Percentiles rank a stretch among this genome's conserved stretches.
Evolutionary conservation across 2,329 filamentous ascomycete species (phyloP).

Genomic region (Triangularia setosa): DNA sequence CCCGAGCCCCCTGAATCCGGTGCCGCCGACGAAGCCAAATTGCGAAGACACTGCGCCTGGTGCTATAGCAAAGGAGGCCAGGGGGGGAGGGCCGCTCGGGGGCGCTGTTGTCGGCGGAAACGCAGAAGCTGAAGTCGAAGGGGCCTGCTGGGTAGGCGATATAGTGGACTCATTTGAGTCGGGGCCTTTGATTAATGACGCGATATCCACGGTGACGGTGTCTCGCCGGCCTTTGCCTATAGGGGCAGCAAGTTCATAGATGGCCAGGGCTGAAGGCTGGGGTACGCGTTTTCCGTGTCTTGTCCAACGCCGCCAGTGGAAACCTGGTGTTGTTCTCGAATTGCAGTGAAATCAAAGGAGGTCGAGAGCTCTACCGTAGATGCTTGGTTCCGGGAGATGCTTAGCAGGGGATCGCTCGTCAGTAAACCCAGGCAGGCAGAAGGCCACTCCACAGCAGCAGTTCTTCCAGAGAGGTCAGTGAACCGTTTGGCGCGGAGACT

Average conservation of each 20-base stretch:
- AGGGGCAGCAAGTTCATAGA: slow-evolving; percentile 32
- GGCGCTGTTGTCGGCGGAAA: slow-evolving; percentile 37
- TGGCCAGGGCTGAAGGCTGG: slow-evolving; percentile 1
- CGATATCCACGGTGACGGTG: slow-evolving; percentile 89
- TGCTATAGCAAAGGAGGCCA: slow-evolving; percentile 17
- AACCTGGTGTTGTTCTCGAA: not conserved
- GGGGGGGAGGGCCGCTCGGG: slow-evolving; percentile 26
- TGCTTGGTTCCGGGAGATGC: not conserved
- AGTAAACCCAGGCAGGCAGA: not conserved
- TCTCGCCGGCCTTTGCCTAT: slow-evolving; percentile 28
- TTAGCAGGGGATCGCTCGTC: not conserved
- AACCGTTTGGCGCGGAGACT: not conserved
- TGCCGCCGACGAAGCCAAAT: slow-evolving; percentile 8
- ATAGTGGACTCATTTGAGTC: slow-evolving; percentile 67
- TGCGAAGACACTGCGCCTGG: slow-evolving; percentile 18
- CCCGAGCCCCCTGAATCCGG: slow-evolving; percentile 10
- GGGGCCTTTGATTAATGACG: slow-evolving; percentile 74
- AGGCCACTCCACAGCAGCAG: not conserved
- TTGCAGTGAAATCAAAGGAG: not conserved
- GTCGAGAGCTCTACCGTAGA: not conserved
- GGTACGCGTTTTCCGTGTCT: not conserved
- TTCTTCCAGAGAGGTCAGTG: not conserved
- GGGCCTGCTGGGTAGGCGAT: slow-evolving; percentile 39
- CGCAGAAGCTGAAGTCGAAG: slow-evolving; percentile 36
- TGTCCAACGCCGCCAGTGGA: not conserved